Percentiles rank a stretch among this genome's conserved stretches.
Conservation (phyloP, 441 rosid species). For the Erysimum cheiri region DNA sequence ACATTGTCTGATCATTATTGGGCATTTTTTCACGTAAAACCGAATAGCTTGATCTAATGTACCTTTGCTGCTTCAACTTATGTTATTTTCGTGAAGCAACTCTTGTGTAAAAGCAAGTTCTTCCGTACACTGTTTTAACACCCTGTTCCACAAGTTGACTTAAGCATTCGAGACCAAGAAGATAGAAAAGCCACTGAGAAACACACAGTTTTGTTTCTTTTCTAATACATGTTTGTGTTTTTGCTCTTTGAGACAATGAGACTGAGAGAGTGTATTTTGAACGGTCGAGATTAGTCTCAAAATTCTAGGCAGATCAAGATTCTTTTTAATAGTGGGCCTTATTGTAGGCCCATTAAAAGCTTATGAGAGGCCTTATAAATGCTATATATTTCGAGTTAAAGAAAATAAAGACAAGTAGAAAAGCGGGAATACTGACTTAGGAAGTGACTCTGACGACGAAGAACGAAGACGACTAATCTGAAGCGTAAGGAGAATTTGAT, state of each 20-base stretch:
- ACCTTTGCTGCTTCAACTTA: neutral
- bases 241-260: neutral
- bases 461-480: neutral
- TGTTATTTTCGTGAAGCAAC: neutral
- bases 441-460: neutral
- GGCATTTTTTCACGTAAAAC: neutral
- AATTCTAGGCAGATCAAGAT: neutral
- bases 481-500: neutral
- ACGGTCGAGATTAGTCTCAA: constrained; percentile 9
- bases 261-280: neutral
- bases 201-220: neutral
- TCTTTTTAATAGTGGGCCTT: neutral
- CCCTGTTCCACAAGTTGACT: neutral
- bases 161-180: neutral
- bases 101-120: neutral
- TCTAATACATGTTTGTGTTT: neutral
- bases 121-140: neutral
- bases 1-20: constrained; percentile 5
- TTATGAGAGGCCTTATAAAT: neutral
- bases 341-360: neutral
- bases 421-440: constrained; percentile 15
- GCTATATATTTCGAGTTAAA: neutral
- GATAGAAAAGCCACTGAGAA: neutral
- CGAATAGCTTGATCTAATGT: constrained; percentile 3
- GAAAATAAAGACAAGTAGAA: neutral